phyloP scores from a whole-genome alignment of 2,329 filamentous ascomycete species.

The Venturia nashicola region DNA sequence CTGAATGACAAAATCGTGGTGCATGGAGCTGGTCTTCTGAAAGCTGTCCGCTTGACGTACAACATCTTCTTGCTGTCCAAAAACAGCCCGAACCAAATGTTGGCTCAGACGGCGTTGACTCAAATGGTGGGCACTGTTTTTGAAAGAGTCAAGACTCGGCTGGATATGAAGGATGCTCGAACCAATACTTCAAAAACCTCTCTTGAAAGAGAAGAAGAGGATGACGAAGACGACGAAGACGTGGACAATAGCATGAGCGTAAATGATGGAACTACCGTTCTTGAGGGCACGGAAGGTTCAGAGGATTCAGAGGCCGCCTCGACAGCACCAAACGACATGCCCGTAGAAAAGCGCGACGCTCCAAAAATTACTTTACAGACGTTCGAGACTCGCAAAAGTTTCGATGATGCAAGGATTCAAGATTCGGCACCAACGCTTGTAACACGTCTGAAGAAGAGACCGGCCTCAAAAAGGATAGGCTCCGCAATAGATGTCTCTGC shows the following conservation, averaged over 20 bases:
- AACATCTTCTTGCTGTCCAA: slow-evolving; percentile 97
- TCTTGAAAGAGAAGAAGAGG: slow-evolving; percentile 14
- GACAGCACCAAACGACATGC: slow-evolving; percentile 29
- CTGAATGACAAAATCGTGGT: slow-evolving; percentile 98
- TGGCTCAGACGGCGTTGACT: slow-evolving; percentile 90
- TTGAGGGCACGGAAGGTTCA: slow-evolving; percentile 28
- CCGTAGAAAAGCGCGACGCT: slow-evolving; percentile 35
- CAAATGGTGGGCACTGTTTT: slow-evolving; percentile 99
- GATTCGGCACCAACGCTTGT: slow-evolving; percentile 58
- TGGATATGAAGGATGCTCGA: slow-evolving; percentile 78
- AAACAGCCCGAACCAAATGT: slow-evolving; percentile 87
- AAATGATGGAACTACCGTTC: slow-evolving; percentile 17
- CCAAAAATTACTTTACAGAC: slow-evolving; percentile 54
- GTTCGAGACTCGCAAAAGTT: slow-evolving; percentile 54
- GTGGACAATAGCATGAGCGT: slow-evolving; percentile 10
- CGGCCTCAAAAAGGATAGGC: slow-evolving; percentile 8
- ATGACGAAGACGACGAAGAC: slow-evolving; percentile 18
- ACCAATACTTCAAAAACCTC: slow-evolving; percentile 39
- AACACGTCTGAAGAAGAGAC: slow-evolving; percentile 40
- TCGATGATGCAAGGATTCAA: slow-evolving; percentile 52
- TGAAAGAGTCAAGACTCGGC: slow-evolving; percentile 75
- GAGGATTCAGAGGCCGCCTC: slow-evolving; percentile 24
- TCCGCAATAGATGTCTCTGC: slow-evolving; percentile 2
- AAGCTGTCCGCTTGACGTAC: slow-evolving; percentile 95
- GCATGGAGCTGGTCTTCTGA: slow-evolving; percentile 87